Evolutionary conservation across 2,329 filamentous ascomycete species (phyloP).

Genomic region (Aspergillus sp.): DNA sequence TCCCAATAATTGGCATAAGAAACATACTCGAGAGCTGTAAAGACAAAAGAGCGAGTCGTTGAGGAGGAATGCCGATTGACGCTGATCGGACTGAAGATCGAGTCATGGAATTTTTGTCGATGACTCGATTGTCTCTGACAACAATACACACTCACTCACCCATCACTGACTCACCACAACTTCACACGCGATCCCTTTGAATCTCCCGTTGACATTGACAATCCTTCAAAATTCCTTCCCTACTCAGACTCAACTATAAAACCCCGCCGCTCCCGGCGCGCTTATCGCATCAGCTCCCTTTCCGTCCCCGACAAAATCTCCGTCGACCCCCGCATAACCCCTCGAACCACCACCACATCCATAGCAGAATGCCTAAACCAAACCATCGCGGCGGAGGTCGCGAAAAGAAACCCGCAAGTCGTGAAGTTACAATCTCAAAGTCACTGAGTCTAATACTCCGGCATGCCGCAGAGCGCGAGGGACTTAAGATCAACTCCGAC

Average conservation of each 20-base stretch:
- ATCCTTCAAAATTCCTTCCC: background rate
- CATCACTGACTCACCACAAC: background rate
- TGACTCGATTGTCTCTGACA: background rate
- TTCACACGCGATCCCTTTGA: background rate
- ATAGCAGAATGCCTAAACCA: conserved; percentile 4
- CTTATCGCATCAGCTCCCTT: background rate
- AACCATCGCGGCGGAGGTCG: conserved; percentile 5
- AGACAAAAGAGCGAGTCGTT: background rate
- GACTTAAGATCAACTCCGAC: conserved; percentile 56
- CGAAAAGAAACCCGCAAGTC: conserved; percentile 18
- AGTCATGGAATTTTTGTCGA: too few species aligned
- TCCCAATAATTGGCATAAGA: background rate
- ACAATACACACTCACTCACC: background rate
- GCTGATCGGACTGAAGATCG: too few species aligned
- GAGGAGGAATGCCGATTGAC: background rate
- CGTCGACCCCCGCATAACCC: background rate
- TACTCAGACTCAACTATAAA: background rate
- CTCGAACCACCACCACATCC: background rate
- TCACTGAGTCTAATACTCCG: conserved; percentile 52
- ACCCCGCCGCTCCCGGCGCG: background rate
- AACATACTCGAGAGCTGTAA: background rate
- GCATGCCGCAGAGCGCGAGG: conserved; percentile 62
- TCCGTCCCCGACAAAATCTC: background rate
- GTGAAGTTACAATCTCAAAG: conserved; percentile 42
- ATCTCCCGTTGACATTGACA: background rate